These are phyloP conservation scores for Marsdenia floribunda DNA, from an alignment of 257 asterid genomes.

Conservation along the genomic window DNA sequence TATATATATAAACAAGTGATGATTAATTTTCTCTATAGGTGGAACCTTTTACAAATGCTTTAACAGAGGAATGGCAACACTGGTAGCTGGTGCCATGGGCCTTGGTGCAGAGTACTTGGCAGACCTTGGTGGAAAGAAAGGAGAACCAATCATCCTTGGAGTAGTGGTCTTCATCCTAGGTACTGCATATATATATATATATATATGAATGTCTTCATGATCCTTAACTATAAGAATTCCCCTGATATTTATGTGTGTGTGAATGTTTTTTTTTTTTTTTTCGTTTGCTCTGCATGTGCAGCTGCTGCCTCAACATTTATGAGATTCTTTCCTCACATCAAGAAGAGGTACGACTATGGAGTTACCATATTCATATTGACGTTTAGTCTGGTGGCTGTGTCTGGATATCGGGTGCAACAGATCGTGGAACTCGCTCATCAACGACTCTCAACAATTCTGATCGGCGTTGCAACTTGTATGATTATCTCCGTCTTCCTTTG, in stretches of 20 bases:
- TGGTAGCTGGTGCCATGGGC: conserved; percentile 70
- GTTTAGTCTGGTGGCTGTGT: conserved; percentile 65
- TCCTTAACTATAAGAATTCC: too few species aligned
- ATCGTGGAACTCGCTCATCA: conserved; percentile 55
- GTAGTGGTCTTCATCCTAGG: conserved; percentile 58
- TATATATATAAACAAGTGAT: too few species aligned
- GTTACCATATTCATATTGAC: conserved; percentile 63
- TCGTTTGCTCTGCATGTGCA: conserved; percentile 18
- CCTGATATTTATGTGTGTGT: neutral
- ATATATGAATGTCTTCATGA: too few species aligned
- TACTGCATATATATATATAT: conserved; percentile 6
- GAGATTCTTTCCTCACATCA: conserved; percentile 55
- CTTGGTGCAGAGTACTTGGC: conserved; percentile 75
- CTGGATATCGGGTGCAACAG: conserved; percentile 57
- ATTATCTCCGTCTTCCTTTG: conserved; percentile 41
- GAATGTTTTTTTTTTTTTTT: too few species aligned
- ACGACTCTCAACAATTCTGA: conserved; percentile 51
- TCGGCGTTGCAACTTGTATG: conserved; percentile 63
- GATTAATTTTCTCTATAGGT: conserved; percentile 29
- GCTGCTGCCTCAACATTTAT: conserved; percentile 54
- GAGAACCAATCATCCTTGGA: conserved; percentile 65
- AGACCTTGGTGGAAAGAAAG: conserved; percentile 46
- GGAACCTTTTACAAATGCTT: conserved; percentile 63
- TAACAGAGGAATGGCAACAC: conserved; percentile 68
- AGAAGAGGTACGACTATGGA: conserved; percentile 70